A percentile compares a stretch with the other conserved stretches of the same genome.
phyloP scores from a whole-genome alignment of 495 filamentous ascomycete species.

The Neurospora sp. region DNA sequence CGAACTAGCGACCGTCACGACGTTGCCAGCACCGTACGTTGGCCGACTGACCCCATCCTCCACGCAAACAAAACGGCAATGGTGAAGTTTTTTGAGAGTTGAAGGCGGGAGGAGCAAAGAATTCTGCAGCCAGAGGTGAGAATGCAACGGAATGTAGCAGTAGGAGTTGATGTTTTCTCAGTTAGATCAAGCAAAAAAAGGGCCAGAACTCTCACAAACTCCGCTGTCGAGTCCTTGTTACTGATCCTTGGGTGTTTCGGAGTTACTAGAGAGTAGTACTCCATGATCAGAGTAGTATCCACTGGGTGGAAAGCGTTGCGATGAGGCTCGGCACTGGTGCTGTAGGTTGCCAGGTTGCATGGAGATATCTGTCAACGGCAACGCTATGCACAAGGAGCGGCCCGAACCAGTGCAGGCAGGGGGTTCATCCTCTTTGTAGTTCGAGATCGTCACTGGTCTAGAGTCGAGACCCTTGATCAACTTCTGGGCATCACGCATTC shows the following conservation, averaged over 20 bases:
- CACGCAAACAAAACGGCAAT: neutral
- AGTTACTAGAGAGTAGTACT: neutral
- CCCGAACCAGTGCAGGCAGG: neutral
- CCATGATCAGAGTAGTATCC: neutral
- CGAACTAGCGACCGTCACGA: neutral
- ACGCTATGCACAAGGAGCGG: neutral
- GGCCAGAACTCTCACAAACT: neutral
- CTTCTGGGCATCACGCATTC: neutral
- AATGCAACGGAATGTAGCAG: neutral
- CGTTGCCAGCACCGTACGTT: neutral
- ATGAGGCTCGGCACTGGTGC: neutral
- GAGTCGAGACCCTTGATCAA: neutral
- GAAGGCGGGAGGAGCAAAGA: neutral
- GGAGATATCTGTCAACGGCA: neutral
- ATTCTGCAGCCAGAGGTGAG: neutral
- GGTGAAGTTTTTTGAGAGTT: neutral
- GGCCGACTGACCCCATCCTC: neutral
- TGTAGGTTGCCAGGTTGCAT: neutral
- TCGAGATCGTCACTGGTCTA: neutral
- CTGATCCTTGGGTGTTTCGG: neutral
- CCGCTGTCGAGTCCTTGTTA: neutral
- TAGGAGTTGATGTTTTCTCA: neutral
- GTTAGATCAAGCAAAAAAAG: neutral
- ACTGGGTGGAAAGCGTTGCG: neutral
- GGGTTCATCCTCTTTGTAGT: neutral